These are phyloP conservation scores for Phaseolus coccineus DNA, from an alignment of 331 rosid species.

Conservation along the genomic window DNA sequence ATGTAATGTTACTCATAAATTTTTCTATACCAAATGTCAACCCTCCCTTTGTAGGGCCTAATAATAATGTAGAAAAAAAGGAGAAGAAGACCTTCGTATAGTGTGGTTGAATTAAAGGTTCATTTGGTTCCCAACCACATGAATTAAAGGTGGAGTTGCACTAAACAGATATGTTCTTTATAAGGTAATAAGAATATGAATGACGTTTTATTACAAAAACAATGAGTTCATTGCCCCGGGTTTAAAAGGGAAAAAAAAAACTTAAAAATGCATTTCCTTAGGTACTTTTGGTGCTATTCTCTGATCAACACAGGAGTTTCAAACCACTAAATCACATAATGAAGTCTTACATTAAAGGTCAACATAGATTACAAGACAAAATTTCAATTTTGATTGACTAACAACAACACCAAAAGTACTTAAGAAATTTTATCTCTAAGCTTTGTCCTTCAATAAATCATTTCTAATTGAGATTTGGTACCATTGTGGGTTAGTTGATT, in stretches of 20 bases:
- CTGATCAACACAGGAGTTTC: neutral
- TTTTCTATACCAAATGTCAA: neutral
- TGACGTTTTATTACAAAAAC: neutral
- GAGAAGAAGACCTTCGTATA: slow-evolving; percentile 1
- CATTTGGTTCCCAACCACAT: slow-evolving; percentile 24
- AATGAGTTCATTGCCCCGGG: neutral
- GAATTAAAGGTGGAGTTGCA: slow-evolving; percentile 35
- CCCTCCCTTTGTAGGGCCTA: neutral
- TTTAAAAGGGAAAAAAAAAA: neutral
- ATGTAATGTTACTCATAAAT: neutral
- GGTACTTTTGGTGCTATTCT: neutral
- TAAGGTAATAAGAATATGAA: slow-evolving; percentile 1
- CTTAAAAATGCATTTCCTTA: neutral
- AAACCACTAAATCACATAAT: neutral
- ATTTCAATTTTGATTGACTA: neutral
- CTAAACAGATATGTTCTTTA: neutral
- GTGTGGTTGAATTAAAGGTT: neutral
- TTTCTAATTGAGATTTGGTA: neutral
- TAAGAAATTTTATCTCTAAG: neutral
- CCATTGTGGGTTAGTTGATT: neutral
- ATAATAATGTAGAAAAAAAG: neutral
- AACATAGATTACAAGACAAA: neutral
- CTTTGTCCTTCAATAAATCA: neutral
- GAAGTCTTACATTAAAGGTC: neutral
- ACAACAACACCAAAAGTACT: neutral